phyloP scores from a whole-genome alignment of 306 rosid genomes.

The Alnus glutinosa region DNA sequence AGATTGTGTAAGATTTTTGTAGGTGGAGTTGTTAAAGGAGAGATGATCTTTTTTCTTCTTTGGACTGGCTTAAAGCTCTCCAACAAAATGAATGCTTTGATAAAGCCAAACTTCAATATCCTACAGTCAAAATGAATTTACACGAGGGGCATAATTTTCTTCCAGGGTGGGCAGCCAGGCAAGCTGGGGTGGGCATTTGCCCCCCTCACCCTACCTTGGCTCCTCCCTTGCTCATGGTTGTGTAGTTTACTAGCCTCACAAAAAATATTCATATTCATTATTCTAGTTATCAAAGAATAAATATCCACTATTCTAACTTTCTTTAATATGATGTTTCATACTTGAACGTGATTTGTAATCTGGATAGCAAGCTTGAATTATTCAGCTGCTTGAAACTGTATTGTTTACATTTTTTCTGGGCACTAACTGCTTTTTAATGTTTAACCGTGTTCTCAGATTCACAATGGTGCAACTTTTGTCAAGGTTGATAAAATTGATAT shows the following conservation, averaged over 20 bases:
- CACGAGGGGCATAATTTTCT: no score
- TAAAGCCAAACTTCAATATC: no score
- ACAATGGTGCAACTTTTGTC: constrained; percentile 82
- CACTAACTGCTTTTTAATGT: constrained; percentile 18
- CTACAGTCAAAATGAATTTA: no score
- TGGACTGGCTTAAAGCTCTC: no score
- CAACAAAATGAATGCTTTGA: no score
- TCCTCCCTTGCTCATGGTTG: not conserved
- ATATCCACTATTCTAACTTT: no score
- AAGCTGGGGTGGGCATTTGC: no score
- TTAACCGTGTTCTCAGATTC: constrained; percentile 49
- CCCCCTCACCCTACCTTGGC: no score
- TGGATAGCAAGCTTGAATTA: not conserved
- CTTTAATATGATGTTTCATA: not conserved
- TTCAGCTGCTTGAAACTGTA: not conserved
- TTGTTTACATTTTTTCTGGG: not conserved
- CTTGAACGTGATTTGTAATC: not conserved
- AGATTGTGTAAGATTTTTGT: no score
- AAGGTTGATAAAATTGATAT: constrained; percentile 74
- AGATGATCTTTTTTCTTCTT: no score
- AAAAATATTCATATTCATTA: not conserved
- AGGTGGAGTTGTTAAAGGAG: no score
- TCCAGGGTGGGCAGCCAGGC: no score
- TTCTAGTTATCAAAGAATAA: not conserved
- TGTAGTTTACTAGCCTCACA: not conserved